Percentiles rank a stretch among this genome's conserved stretches.
Evolutionary conservation across 345 rosid genomes (phyloP).

Genomic region (Reutealis trisperma): DNA sequence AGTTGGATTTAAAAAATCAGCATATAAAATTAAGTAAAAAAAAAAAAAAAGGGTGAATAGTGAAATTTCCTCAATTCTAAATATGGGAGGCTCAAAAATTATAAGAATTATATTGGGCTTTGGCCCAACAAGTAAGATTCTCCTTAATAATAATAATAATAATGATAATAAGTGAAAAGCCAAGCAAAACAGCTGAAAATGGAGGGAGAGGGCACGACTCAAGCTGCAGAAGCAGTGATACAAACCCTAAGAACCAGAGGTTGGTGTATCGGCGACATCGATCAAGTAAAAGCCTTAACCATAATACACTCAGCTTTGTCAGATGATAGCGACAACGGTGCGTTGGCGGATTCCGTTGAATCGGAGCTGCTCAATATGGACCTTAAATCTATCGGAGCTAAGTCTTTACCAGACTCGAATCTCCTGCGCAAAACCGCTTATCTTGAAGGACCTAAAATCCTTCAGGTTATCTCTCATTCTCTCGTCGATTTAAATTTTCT

Average conservation of each 20-base stretch:
- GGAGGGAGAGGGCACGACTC: conserved; percentile 24
- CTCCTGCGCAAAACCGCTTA: conserved; percentile 50
- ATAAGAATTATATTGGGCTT: too few relatives aligned
- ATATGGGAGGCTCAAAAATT: too few relatives aligned
- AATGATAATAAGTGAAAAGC: background rate
- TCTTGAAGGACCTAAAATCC: conserved; percentile 75
- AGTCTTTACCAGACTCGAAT: conserved; percentile 56
- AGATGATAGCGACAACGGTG: conserved; percentile 42
- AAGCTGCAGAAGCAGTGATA: conserved; percentile 37
- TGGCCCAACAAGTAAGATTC: too few relatives aligned
- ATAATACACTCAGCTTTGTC: conserved; percentile 43
- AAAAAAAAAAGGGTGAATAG: too few relatives aligned
- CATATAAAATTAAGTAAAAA: too few relatives aligned
- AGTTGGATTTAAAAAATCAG: too few relatives aligned
- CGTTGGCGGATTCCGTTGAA: conserved; percentile 58
- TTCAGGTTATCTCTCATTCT: conserved; percentile 50
- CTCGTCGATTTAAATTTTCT: background rate
- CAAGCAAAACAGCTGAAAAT: conserved; percentile 11
- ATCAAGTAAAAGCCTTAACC: conserved; percentile 43
- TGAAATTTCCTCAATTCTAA: too few relatives aligned
- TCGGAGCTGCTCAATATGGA: conserved; percentile 77
- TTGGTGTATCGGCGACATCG: conserved; percentile 60
- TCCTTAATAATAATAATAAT: too few relatives aligned
- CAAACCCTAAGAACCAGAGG: conserved; percentile 65
- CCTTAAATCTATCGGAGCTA: conserved; percentile 60